Evolutionary conservation across 345 rosid genomes (phyloP).

Genomic region (Dovyalis caffra): DNA sequence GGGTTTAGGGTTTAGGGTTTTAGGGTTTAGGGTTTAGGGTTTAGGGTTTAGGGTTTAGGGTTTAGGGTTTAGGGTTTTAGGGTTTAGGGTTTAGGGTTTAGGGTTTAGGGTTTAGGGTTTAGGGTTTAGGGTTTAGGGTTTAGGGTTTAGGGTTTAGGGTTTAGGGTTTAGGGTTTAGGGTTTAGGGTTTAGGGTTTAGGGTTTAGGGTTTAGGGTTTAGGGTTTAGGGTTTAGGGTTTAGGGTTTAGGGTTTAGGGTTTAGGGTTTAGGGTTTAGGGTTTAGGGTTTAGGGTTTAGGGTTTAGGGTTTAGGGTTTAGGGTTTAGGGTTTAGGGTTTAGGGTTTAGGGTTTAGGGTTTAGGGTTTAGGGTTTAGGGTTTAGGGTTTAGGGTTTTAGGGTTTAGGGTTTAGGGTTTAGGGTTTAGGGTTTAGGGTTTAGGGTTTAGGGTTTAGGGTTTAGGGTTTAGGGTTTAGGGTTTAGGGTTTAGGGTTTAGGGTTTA

Average conservation of each 20-base stretch:
- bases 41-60: too few species aligned
- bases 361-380: constrained; percentile 25
- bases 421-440: constrained; percentile 22
- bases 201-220: constrained; percentile 9
- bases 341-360: constrained; percentile 16
- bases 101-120: too few species aligned
- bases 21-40: too few species aligned
- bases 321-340: constrained; percentile 18
- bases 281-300: constrained; percentile 13
- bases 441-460: constrained; percentile 17
- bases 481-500: constrained; percentile 21
- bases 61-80: not conserved
- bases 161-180: too few species aligned
- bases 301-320: constrained; percentile 13
- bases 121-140: too few species aligned
- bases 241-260: constrained; percentile 15
- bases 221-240: constrained; percentile 19
- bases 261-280: constrained; percentile 7
- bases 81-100: too few species aligned
- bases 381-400: constrained; percentile 29
- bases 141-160: too few species aligned
- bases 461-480: constrained; percentile 18
- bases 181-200: too few species aligned
- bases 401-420: constrained; percentile 24
- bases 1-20: too few species aligned